Base-by-base conservation (phyloP, 2,329 filamentous ascomycete genomes). In the Zopfia rhizophila region DNA sequence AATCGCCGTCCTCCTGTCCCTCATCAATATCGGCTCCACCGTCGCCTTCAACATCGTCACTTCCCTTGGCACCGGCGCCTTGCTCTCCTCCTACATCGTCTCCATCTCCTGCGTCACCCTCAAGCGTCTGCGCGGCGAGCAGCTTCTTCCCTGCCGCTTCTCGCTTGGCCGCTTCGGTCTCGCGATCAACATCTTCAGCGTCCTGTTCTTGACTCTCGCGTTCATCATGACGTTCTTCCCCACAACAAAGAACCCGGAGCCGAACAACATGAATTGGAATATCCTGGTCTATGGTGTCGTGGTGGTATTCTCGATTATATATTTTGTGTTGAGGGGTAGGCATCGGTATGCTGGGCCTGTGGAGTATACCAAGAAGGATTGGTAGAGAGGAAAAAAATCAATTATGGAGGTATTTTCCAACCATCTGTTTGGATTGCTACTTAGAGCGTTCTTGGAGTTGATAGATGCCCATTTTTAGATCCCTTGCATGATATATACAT, bases 11-110 rank as follows among this genome's bases (percentile, higher is more conserved):
- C 52, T 73, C 42, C 63, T 74, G 21, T 61, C 58, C 10, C 67
- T 64, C 32, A 74, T 68, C 67, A 75, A 75, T 48, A 69, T 76
- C 45, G 72, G 73, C 44, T 72, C 68, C 7, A 57, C 61, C n/a
- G 57, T 67, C 6, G 70, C 73, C 4, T 70, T 76, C 56, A 72
- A 72, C 50, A 68, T 68, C 25, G 70, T 77, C 47, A 58, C 72
- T 24, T 73, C 71, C 3, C 58, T 70, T 14, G 56, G 55, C 8
- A 60, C 56, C 21, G 54, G 53, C n/a, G 63, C 61, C 0, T 52
- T 69, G n/a, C 56, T 68, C 22, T 60, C 58, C 10, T 67, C 66
- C 7, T 69, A 69, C 46, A 58, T 63, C 24, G 51, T 70, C 16
- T 66, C 63, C 18, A 66, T 67, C 39, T 48, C 55, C 13, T 68